Base-by-base conservation (phyloP, 768 basidiomycete genomes). In the Auricularia auricula-judae region DNA sequence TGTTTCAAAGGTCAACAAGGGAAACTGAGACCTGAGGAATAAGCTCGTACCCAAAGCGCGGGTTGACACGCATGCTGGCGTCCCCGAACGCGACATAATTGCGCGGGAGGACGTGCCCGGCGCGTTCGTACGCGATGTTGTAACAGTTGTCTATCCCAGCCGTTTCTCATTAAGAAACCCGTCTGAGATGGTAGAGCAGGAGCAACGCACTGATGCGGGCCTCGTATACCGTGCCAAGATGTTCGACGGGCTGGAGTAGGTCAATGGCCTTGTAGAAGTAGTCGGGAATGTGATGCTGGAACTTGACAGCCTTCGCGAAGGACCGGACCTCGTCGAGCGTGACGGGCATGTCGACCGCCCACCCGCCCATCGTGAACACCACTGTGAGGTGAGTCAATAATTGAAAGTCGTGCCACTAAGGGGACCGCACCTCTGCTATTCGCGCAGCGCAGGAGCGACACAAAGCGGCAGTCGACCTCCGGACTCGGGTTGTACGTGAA, bases 41-140 rank as follows among this genome's bases (percentile, higher is more conserved):
- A 11, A 58, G 1, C 11, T 51, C 62, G 44, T 36, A 68, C 68
- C 67, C 71, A 64, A 63, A 66, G 14, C 67, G 54, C 7, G 72
- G 72, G 51, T 71, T 71, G 8, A 72, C 34, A 39, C 56, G 56
- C 74, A 76, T 72, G 12, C 73, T 69, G 36, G 74, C 71, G 61
- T 77, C 76, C 18, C 76, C 76, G 21, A 76, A 11, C 1, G 74
- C 76, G 42, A 76, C 66, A 53, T 69, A 77, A 63, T 76, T 77
- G 8, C 65, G 63, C 0, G 76, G 76, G 8, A 76, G 64, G 3
- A 23, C 29, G 36, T 71, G 68, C 16, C 47, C 61, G 3, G 67
- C 72, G 29, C 53, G 51, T 43, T 74, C 71, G 60, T 75, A 76
- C 10, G 4, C 21, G 16, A 51, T 18, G 8, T 35, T 75, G 8